Evolutionary conservation across 257 asterid genomes (phyloP).

Genomic region (Solanum stenotomum): DNA sequence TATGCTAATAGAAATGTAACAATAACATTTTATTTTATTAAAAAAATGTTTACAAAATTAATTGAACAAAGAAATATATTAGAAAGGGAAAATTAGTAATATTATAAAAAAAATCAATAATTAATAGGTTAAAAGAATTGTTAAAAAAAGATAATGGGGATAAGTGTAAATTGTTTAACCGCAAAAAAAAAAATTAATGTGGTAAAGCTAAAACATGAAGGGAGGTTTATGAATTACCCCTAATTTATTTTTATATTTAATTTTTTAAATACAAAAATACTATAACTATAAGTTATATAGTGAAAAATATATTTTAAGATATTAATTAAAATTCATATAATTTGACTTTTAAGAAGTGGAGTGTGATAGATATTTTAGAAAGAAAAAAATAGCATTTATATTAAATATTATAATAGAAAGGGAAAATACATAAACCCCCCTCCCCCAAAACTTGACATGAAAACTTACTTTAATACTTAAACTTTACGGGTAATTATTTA

Average conservation of each 20-base stretch:
- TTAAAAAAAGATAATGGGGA: too few relatives aligned
- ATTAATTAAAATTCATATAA: neutral
- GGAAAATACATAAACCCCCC: too few relatives aligned
- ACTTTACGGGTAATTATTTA: too few relatives aligned
- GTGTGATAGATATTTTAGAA: neutral
- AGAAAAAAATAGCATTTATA: neutral
- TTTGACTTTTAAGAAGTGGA: neutral
- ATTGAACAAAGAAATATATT: neutral
- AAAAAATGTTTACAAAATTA: neutral
- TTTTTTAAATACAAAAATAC: neutral
- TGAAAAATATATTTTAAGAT: neutral
- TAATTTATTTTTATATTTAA: too few relatives aligned
- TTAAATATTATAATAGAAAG: neutral
- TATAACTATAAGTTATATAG: too few relatives aligned
- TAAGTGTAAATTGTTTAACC: neutral
- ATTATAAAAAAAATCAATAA: too few relatives aligned
- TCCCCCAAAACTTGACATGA: too few relatives aligned
- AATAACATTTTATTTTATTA: too few relatives aligned
- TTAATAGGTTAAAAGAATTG: neutral
- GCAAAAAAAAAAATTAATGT: too few relatives aligned
- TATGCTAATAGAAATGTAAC: neutral
- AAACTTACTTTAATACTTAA: too few relatives aligned
- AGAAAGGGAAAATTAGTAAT: neutral
- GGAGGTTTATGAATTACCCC: too few relatives aligned
- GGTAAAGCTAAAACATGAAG: too few relatives aligned